phyloP scores from a whole-genome alignment of 164 flowering plant genomes.

The Nelumbo lutea region DNA sequence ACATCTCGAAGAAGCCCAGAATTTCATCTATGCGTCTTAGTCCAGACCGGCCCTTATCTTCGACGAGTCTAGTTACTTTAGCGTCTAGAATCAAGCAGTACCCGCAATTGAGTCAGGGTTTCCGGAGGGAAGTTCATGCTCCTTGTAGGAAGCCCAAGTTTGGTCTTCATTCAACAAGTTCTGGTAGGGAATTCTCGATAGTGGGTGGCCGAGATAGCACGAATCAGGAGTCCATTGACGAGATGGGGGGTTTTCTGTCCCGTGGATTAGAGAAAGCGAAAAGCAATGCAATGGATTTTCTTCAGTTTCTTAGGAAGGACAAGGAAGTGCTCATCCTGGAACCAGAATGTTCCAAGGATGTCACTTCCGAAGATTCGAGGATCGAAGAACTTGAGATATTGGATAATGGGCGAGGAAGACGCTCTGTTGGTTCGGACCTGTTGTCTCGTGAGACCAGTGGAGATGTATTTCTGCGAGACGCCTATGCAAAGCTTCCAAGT shows the following conservation, averaged over 20 bases:
- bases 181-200: constrained; percentile 5
- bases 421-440: constrained; percentile 18
- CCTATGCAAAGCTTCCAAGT: constrained; percentile 20
- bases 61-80: background rate
- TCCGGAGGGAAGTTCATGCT: constrained; percentile 55
- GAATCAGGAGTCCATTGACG: background rate
- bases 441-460: constrained; percentile 13
- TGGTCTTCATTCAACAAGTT: constrained; percentile 13
- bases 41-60: background rate
- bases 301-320: constrained; percentile 17
- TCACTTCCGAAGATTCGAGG: constrained; percentile 33
- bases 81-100: constrained; percentile 24
- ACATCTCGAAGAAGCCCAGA: constrained; percentile 29
- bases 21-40: constrained; percentile 10
- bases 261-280: constrained; percentile 13
- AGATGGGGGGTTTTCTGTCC: constrained; percentile 32
- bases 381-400: constrained; percentile 34
- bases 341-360: constrained; percentile 9
- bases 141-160: constrained; percentile 41
- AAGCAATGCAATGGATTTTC: constrained; percentile 14
- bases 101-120: constrained; percentile 18
- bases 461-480: constrained; percentile 17
- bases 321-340: constrained; percentile 39
- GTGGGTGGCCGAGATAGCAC: background rate
- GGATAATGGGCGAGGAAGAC: constrained; percentile 24